A percentile compares a stretch with the other conserved stretches of the same genome.
phyloP scores from a whole-genome alignment of 1,284 basidiomycete genomes.

The Trametes polyzona region DNA sequence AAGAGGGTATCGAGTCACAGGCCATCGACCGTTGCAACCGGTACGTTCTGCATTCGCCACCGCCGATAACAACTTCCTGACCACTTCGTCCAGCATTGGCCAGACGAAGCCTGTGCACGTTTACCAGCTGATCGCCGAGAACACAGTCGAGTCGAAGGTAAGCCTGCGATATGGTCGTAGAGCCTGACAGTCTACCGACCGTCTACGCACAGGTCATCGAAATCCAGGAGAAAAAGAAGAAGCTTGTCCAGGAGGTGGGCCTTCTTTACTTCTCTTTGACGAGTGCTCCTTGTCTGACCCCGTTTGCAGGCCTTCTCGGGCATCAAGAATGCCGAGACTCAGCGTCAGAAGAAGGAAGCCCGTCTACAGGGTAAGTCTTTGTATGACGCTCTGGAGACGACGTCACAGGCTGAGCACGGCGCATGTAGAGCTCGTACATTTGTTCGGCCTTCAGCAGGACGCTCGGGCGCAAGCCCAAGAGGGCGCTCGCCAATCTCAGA shows the following conservation, averaged over 20 bases:
- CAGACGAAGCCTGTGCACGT: conserved; percentile 83
- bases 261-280: no score
- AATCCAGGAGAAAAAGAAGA: conserved; percentile 83
- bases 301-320: conserved; percentile 73
- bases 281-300: neutral
- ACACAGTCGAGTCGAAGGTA: conserved; percentile 86
- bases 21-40: conserved; percentile 84
- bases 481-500: conserved; percentile 16
- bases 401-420: neutral
- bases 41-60: conserved; percentile 30
- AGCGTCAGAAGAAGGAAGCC: conserved; percentile 73
- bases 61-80: neutral
- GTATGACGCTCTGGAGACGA: no score
- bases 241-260: conserved; percentile 67
- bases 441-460: conserved; percentile 26
- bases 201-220: conserved; percentile 61
- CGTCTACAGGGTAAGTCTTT: conserved; percentile 60
- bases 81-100: conserved; percentile 59
- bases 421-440: conserved; percentile 23
- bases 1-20: conserved; percentile 88
- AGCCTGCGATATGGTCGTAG: neutral
- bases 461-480: neutral
- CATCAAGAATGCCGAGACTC: conserved; percentile 69
- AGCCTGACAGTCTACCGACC: neutral
- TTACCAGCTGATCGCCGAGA: conserved; percentile 86